Conservation (phyloP, 768 basidiomycete species). For the Phlebiopsis gigantea region DNA sequence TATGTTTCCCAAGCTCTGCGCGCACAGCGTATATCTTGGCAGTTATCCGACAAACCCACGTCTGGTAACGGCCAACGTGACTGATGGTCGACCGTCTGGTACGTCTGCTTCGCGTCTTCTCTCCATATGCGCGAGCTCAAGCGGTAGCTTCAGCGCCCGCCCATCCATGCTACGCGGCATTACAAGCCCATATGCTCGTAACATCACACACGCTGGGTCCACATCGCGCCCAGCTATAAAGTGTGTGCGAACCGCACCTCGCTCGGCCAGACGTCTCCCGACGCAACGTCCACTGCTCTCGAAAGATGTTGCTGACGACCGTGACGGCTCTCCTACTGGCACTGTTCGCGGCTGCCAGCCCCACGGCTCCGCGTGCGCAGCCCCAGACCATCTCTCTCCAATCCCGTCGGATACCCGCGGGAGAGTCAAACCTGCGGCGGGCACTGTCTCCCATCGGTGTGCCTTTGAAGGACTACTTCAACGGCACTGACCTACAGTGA, state of each 20-base stretch:
- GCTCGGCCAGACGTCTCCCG: neutral
- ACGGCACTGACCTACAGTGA: conserved; percentile 55
- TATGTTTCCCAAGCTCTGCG: no score
- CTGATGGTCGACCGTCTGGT: neutral
- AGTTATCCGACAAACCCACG: neutral
- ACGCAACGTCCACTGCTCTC: neutral
- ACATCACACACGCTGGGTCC: neutral
- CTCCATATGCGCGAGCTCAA: neutral
- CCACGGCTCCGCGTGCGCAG: conserved; percentile 1
- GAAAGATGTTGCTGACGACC: neutral
- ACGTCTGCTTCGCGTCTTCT: neutral
- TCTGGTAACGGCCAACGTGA: neutral
- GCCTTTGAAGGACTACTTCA: conserved; percentile 47
- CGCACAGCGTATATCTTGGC: no score
- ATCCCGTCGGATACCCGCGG: conserved; percentile 17
- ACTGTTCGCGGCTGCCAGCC: conserved; percentile 1
- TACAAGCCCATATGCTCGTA: neutral
- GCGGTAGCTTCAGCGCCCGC: neutral
- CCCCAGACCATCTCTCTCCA: conserved; percentile 18
- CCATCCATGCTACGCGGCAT: neutral
- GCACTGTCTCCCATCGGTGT: conserved; percentile 31
- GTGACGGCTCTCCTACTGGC: conserved; percentile 1
- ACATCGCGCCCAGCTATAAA: no score
- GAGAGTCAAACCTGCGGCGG: conserved; percentile 11
- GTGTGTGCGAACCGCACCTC: no score